Percentiles rank a stretch among this genome's conserved stretches.
Evolutionary conservation across 768 basidiomycete genomes (phyloP).

Genomic region (Neoboletus subvelutipes): DNA sequence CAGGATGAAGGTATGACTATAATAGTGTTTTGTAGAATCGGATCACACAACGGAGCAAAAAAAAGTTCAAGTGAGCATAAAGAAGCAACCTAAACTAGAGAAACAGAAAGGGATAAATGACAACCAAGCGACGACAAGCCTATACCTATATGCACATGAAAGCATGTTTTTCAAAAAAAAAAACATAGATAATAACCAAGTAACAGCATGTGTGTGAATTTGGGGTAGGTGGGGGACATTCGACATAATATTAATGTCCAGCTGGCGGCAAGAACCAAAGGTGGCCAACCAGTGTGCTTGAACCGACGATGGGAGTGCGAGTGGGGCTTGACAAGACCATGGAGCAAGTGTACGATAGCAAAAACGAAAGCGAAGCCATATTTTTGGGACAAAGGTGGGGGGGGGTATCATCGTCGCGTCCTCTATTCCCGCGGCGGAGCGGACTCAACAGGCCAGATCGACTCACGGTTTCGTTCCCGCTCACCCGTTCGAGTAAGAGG

Average conservation of each 20-base stretch:
- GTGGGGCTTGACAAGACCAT: slow-evolving; percentile 25
- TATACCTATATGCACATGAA: slow-evolving; percentile 28
- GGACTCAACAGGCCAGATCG: slow-evolving; percentile 32
- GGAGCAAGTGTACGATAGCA: slow-evolving; percentile 24
- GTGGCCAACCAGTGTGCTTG: slow-evolving; percentile 13
- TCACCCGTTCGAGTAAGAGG: slow-evolving; percentile 27
- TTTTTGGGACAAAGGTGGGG: slow-evolving; percentile 16
- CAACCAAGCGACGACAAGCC: slow-evolving; percentile 19
- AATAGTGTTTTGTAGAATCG: slow-evolving; percentile 15
- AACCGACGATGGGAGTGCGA: slow-evolving; percentile 17
- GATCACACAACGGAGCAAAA: slow-evolving; percentile 17
- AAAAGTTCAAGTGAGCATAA: slow-evolving; percentile 9
- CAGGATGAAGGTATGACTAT: slow-evolving; percentile 19
- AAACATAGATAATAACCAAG: slow-evolving; percentile 32
- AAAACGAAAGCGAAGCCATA: slow-evolving; percentile 29
- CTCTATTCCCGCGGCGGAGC: slow-evolving; percentile 28
- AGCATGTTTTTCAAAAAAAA: slow-evolving; percentile 22
- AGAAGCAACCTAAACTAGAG: slow-evolving; percentile 10
- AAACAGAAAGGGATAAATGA: slow-evolving; percentile 29
- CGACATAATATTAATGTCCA: slow-evolving; percentile 31
- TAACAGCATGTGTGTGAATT: slow-evolving; percentile 17
- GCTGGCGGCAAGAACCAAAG: slow-evolving; percentile 13
- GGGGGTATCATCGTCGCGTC: slow-evolving; percentile 14
- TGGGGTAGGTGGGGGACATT: slow-evolving; percentile 18
- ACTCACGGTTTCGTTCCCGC: slow-evolving; percentile 30